A percentile compares a stretch with the other conserved stretches of the same genome.
Evolutionary conservation across 2,329 filamentous ascomycete species (phyloP).

Genomic region (Exophiala spinifera): DNA sequence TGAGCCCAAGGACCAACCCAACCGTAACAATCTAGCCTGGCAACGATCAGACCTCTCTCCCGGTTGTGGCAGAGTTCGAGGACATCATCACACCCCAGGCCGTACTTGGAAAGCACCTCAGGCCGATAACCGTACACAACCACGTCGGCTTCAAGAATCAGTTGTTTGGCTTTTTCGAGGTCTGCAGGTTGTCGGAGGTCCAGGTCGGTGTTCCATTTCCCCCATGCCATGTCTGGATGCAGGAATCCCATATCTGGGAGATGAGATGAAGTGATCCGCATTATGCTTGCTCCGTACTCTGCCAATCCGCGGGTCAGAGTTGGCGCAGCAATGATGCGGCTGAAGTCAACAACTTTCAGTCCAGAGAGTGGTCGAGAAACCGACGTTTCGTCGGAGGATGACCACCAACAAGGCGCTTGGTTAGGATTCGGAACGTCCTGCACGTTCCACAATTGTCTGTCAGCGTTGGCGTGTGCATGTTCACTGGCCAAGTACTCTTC

Average conservation of each 20-base stretch:
- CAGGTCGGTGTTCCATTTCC: slow-evolving; percentile 63
- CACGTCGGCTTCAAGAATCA: slow-evolving; percentile 51
- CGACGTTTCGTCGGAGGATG: slow-evolving; percentile 21
- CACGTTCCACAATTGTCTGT: slow-evolving; percentile 42
- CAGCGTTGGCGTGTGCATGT: slow-evolving; percentile 42
- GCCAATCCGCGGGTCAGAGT: slow-evolving; percentile 41
- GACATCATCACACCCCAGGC: slow-evolving; percentile 51
- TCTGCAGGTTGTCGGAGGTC: slow-evolving; percentile 46
- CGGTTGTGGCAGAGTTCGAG: slow-evolving; percentile 39
- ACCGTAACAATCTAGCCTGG: slow-evolving; percentile 51
- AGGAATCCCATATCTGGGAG: slow-evolving; percentile 50
- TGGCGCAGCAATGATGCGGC: slow-evolving; percentile 45
- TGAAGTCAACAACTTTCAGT: slow-evolving; percentile 50
- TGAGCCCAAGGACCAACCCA: slow-evolving; percentile 44
- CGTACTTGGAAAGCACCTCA: slow-evolving; percentile 53
- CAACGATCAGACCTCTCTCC: slow-evolving; percentile 46
- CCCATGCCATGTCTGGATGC: slow-evolving; percentile 71
- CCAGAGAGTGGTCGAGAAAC: slow-evolving; percentile 43
- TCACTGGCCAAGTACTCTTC: slow-evolving; percentile 39
- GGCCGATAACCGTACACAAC: slow-evolving; percentile 54
- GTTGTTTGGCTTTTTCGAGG: slow-evolving; percentile 37
- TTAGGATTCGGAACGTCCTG: slow-evolving; percentile 16
- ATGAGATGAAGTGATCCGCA: slow-evolving; percentile 44
- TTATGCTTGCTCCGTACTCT: slow-evolving; percentile 46
- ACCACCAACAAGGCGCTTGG: slow-evolving; percentile 10